Conservation (phyloP, 106 monocot species). For the Gastrodia elata region DNA sequence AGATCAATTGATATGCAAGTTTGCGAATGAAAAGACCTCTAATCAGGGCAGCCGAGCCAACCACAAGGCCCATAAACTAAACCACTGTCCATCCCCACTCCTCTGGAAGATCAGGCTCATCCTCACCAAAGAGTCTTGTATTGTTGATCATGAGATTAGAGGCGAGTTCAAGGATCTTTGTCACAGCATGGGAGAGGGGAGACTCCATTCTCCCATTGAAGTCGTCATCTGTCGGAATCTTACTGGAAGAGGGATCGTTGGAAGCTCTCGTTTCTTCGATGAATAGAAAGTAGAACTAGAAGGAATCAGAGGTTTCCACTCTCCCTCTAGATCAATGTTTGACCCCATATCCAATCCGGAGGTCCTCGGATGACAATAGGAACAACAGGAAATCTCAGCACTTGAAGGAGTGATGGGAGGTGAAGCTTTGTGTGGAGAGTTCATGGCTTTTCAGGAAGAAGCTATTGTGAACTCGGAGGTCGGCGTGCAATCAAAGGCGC, state of each 20-base stretch:
- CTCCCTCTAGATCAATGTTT: conserved; percentile 51
- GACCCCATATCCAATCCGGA: conserved; percentile 31
- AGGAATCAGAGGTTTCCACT: conserved; percentile 19
- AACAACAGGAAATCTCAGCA: conserved; percentile 45
- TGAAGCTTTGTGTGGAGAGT: neutral
- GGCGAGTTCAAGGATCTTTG: conserved; percentile 20
- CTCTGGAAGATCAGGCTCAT: conserved; percentile 67
- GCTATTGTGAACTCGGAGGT: too few relatives aligned
- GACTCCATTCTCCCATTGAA: too few relatives aligned
- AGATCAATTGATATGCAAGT: conserved; percentile 24
- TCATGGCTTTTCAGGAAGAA: neutral
- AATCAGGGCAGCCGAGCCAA: conserved; percentile 34
- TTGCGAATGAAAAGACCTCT: conserved; percentile 36
- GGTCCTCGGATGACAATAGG: conserved; percentile 27
- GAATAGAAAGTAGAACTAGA: neutral
- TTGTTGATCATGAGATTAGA: conserved; percentile 16
- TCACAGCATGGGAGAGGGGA: neutral
- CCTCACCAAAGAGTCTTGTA: conserved; percentile 27
- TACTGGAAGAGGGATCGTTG: neutral
- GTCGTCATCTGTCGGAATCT: neutral
- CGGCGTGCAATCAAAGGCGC: too few relatives aligned
- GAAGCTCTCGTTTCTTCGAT: conserved; percentile 49
- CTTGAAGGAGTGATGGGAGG: neutral
- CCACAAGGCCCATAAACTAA: conserved; percentile 44
- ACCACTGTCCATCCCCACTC: conserved; percentile 21